phyloP scores from a whole-genome alignment of 768 basidiomycete genomes.

The Pisolithus marmoratus region DNA sequence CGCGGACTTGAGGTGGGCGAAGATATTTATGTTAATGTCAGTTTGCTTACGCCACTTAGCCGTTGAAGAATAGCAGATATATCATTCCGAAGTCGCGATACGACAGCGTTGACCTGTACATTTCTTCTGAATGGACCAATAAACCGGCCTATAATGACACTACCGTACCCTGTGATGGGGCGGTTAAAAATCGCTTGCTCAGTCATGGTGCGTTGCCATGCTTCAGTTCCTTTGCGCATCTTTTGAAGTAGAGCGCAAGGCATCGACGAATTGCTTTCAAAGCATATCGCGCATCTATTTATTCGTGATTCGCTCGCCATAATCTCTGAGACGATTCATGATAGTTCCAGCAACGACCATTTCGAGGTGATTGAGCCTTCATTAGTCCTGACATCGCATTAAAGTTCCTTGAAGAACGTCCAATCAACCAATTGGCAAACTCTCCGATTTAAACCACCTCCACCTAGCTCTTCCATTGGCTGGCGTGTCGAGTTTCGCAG shows the following conservation, averaged over 20 bases:
- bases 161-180: constrained; percentile 69
- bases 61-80: constrained; percentile 66
- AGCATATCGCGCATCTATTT: constrained; percentile 92
- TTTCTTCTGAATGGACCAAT: constrained; percentile 82
- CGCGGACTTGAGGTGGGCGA: constrained; percentile 69
- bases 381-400: not conserved
- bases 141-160: constrained; percentile 94
- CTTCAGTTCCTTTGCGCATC: not conserved
- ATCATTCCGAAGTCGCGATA: constrained; percentile 95
- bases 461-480: constrained; percentile 85
- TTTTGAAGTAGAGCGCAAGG: constrained; percentile 38
- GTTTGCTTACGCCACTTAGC: constrained; percentile 40
- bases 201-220: constrained; percentile 50
- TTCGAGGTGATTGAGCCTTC: constrained; percentile 65
- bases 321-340: constrained; percentile 89
- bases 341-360: constrained; percentile 82
- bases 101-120: constrained; percentile 91
- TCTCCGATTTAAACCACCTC: constrained; percentile 96
- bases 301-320: constrained; percentile 96
- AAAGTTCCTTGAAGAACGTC: constrained; percentile 59
- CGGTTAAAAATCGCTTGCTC: constrained; percentile 65
- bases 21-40: constrained; percentile 3
- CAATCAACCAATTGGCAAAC: constrained; percentile 99
- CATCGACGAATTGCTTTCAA: constrained; percentile 80
- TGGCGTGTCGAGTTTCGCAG: constrained; percentile 98